Base-by-base conservation (phyloP, 179 eudicot species). In the Patellifolia procumbens region DNA sequence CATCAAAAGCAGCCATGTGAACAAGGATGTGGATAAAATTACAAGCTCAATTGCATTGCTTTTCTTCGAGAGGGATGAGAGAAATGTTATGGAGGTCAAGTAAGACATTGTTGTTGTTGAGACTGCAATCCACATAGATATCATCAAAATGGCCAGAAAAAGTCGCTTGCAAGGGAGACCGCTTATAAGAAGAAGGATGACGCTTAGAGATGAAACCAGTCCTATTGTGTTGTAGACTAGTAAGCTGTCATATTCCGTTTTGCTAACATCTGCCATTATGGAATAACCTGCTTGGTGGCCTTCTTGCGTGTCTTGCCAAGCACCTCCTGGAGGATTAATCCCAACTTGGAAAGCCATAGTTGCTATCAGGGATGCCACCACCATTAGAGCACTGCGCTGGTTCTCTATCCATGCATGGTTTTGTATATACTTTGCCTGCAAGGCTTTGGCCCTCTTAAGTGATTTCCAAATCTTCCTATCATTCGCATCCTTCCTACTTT, bases 101-200 rank as follows among this genome's bases (percentile, higher is more conserved):
- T 24, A 74, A 43, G 39, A 45, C 22, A 20, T 2, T 15, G 68
- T 45, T 19, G 68, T 74, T 1, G 68, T 68, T 12, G 76, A 11
- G 43, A 74, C 13, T 15, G 76, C 37, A 24, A 79, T 59, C 82
- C 82, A 79, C 78, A 74, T 74, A 11, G 35, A 49, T 1, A 74
- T 68, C 78, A 49, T 79, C 31, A 74, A 15, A 43, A 79, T 15
- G 15, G 42, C 78, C 24, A 79, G 63, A 22, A 68, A 79, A 7
- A 74, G 62, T 43, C 78, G 34, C 31, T 66, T 45, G 53, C 74
- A 74, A 8, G 78, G 82, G 3, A 79, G 69, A 0, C 78, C 78
- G 13, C 78, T 79, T 16, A 79, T 74, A 0, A 79, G 75, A 19
- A 79, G 64, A 28, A 79, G 20, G 24, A 79, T 79, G n/a, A 79